A percentile compares a stretch with the other conserved stretches of the same genome.
phyloP scores from a whole-genome alignment of 2,329 filamentous ascomycete genomes.

The Botrytis paeoniae region DNA sequence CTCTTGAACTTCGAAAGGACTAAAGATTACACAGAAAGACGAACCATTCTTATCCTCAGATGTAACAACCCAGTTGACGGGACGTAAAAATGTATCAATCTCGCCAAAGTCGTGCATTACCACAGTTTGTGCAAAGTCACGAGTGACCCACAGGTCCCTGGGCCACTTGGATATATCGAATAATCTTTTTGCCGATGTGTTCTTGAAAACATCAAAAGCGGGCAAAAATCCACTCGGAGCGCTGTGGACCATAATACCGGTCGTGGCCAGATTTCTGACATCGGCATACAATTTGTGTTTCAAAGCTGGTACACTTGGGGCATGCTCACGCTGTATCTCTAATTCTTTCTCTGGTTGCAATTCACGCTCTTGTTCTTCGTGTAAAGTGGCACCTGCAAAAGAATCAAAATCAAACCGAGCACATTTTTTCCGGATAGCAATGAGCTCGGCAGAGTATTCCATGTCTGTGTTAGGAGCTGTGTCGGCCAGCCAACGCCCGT shows the following conservation, averaged over 20 bases:
- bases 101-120: not conserved
- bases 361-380: slow-evolving; percentile 69
- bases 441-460: slow-evolving; percentile 4
- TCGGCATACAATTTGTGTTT: slow-evolving; percentile 45
- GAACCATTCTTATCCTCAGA: slow-evolving; percentile 24
- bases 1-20: slow-evolving; percentile 57
- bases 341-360: slow-evolving; percentile 61
- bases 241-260: slow-evolving; percentile 39
- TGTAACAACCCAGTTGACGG: slow-evolving; percentile 54
- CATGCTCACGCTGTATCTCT: slow-evolving; percentile 54
- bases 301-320: slow-evolving; percentile 41
- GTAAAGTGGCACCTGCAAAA: slow-evolving; percentile 42
- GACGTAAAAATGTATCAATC: slow-evolving; percentile 49
- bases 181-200: slow-evolving; percentile 42
- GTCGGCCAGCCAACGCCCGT: slow-evolving; percentile 4
- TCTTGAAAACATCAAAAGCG: slow-evolving; percentile 45
- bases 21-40: slow-evolving; percentile 47
- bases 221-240: slow-evolving; percentile 52
- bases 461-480: not conserved
- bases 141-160: slow-evolving; percentile 45
- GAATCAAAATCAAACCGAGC: slow-evolving; percentile 38
- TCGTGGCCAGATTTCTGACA: slow-evolving; percentile 42
- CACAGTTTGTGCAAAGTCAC: slow-evolving; percentile 49
- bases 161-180: slow-evolving; percentile 43
- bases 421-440: slow-evolving; percentile 36